phyloP scores from a whole-genome alignment of 371 early-diverging fungal species.

The Haplosporangium sp. region DNA sequence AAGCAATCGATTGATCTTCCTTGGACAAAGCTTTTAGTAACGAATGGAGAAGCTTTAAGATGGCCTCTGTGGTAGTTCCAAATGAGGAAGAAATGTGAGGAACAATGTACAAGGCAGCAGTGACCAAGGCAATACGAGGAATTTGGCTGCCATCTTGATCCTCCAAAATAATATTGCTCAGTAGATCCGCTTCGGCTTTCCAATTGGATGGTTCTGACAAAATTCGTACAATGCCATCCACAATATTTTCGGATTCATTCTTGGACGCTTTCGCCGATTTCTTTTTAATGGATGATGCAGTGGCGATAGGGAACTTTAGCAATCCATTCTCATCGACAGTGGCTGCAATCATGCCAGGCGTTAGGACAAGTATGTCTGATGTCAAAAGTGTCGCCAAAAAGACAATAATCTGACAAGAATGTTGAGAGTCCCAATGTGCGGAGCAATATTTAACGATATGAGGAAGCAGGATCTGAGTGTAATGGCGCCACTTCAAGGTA shows the following conservation, averaged over 20 bases:
- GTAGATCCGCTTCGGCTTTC: slow-evolving; percentile 61
- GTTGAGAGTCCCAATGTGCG: slow-evolving; percentile 50
- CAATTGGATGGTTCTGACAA: slow-evolving; percentile 62
- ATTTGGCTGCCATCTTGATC: slow-evolving; percentile 10
- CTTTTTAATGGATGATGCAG: slow-evolving; percentile 21
- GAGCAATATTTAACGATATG: slow-evolving; percentile 70
- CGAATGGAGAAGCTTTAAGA: slow-evolving; percentile 58
- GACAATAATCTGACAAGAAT: slow-evolving; percentile 63
- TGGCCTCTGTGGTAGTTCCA: slow-evolving; percentile 53
- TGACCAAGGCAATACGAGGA: slow-evolving; percentile 57
- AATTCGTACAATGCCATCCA: slow-evolving; percentile 57
- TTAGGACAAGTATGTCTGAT: slow-evolving; percentile 57
- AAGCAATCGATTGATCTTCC: slow-evolving; percentile 37
- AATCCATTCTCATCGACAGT: slow-evolving; percentile 66
- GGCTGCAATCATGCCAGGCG: slow-evolving; percentile 64
- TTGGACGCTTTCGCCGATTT: slow-evolving; percentile 14
- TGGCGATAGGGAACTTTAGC: slow-evolving; percentile 63
- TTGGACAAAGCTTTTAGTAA: slow-evolving; percentile 56
- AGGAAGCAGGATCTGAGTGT: slow-evolving; percentile 76
- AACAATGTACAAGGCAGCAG: slow-evolving; percentile 66
- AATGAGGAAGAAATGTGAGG: slow-evolving; percentile 62
- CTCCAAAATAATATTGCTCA: slow-evolving; percentile 59
- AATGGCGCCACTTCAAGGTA: slow-evolving; percentile 73
- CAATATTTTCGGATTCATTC: slow-evolving; percentile 40
- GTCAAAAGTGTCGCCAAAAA: slow-evolving; percentile 66